A percentile compares a stretch with the other conserved stretches of the same genome.
These are phyloP conservation scores for Pichia sp. DNA, from an alignment of 1,139 yeast genomes.

Conservation along the genomic window DNA sequence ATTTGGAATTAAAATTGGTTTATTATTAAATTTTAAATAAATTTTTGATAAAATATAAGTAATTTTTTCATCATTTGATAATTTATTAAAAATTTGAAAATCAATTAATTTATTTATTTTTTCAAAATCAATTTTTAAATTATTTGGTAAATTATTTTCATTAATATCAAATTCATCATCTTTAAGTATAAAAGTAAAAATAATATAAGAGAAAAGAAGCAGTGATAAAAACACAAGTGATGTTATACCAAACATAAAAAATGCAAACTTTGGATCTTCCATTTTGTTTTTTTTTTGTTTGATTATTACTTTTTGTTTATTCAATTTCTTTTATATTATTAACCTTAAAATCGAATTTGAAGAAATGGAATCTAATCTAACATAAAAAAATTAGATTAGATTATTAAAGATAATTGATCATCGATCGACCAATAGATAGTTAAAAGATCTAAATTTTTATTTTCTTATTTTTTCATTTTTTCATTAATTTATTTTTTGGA, in stretches of 20 bases:
- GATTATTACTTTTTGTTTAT: too few relatives aligned
- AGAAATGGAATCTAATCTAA: too few relatives aligned
- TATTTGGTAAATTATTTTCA: neutral
- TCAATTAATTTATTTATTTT: slow-evolving; percentile 1
- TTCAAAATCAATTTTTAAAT: slow-evolving; percentile 2
- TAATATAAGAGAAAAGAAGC: slow-evolving; percentile 2
- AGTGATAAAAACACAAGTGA: slow-evolving; percentile 1
- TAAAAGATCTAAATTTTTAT: too few relatives aligned
- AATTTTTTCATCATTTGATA: slow-evolving; percentile 10
- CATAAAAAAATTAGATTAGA: too few relatives aligned
- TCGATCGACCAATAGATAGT: too few relatives aligned
- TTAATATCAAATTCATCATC: slow-evolving; percentile 2
- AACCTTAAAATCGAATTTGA: too few relatives aligned
- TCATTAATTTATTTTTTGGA: neutral
- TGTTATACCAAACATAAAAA: slow-evolving; percentile 7
- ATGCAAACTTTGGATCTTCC: slow-evolving; percentile 4
- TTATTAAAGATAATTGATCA: too few relatives aligned
- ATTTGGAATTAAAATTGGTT: slow-evolving; percentile 36
- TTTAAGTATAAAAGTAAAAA: slow-evolving; percentile 1
- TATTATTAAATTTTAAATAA: slow-evolving; percentile 31
- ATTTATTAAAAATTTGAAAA: neutral
- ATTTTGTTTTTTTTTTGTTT: neutral
- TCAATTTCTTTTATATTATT: too few relatives aligned
- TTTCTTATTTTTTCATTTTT: too few relatives aligned
- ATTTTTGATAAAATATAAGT: slow-evolving; percentile 6